A percentile compares a stretch with the other conserved stretches of the same genome.
Evolutionary conservation across 192 early-diverging fungal species (phyloP).

Genomic region (Phlyctochytrium arcticum): DNA sequence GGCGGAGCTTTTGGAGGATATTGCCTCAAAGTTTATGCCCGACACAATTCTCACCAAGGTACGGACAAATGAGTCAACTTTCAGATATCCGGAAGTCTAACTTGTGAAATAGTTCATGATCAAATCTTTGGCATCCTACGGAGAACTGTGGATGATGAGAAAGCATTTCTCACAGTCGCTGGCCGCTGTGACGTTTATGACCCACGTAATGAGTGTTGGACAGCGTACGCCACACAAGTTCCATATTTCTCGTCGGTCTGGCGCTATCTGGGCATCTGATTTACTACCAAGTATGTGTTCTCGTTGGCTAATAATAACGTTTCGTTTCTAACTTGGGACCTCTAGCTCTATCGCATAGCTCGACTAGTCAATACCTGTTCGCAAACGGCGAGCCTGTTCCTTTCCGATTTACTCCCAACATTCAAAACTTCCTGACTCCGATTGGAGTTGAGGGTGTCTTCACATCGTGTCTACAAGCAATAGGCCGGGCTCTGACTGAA

Average conservation of each 20-base stretch:
- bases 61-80: too few relatives aligned
- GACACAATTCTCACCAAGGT: constrained; percentile 78
- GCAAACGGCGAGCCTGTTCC: constrained; percentile 81
- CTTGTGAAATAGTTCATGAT: constrained; percentile 63
- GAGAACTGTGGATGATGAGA: constrained; percentile 90
- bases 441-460: constrained; percentile 93
- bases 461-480: constrained; percentile 75
- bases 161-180: constrained; percentile 93
- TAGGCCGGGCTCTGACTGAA: constrained; percentile 76
- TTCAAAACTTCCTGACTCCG: constrained; percentile 91
- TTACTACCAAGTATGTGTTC: constrained; percentile 56
- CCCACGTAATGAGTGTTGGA: constrained; percentile 83
- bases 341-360: constrained; percentile 34
- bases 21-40: constrained; percentile 80
- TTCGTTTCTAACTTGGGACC: not conserved
- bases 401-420: constrained; percentile 97
- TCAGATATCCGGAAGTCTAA: too few relatives aligned
- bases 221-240: constrained; percentile 87
- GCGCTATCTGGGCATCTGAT: constrained; percentile 84
- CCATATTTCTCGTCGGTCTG: constrained; percentile 76
- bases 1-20: constrained; percentile 85
- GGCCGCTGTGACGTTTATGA: constrained; percentile 85
- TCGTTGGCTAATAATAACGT: constrained; percentile 32
- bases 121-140: constrained; percentile 66
- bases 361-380: constrained; percentile 43